Percentiles rank a stretch among this genome's conserved stretches.
These are phyloP conservation scores for Trichoderma orchidacearum DNA, from an alignment of 495 filamentous ascomycete genomes.

Conservation along the genomic window DNA sequence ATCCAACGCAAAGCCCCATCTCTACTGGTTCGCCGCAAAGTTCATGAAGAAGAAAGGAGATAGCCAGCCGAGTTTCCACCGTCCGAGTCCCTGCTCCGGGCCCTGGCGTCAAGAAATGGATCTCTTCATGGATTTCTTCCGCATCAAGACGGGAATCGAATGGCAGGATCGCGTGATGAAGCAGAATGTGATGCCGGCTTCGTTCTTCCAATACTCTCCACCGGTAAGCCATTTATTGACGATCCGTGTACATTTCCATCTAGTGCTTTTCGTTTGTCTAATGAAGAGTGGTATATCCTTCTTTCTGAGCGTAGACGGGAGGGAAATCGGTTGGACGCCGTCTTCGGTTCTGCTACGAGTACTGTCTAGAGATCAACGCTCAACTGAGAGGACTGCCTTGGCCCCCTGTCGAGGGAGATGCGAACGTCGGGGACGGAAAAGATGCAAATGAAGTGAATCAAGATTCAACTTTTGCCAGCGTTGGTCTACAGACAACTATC, in stretches of 20 bases:
- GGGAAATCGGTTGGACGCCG: slow-evolving; percentile 22
- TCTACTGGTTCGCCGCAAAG: slow-evolving; percentile 26
- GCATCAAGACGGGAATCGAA: slow-evolving; percentile 32
- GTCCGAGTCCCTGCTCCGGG: slow-evolving; percentile 10
- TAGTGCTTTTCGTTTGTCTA: no score
- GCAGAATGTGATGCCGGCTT: background rate
- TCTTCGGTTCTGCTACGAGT: slow-evolving; percentile 1
- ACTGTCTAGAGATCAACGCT: background rate
- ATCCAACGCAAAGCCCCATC: slow-evolving; percentile 26
- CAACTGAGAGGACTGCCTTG: background rate
- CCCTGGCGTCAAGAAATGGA: slow-evolving; percentile 20
- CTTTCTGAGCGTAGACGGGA: no score
- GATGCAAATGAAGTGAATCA: background rate
- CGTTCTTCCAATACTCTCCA: slow-evolving; percentile 17
- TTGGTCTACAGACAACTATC: no score
- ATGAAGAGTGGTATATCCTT: no score
- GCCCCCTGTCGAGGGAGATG: background rate
- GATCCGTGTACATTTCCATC: no score
- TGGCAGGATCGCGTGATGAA: slow-evolving; percentile 38
- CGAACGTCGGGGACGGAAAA: background rate
- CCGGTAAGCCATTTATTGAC: slow-evolving; percentile 20
- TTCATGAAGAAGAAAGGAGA: slow-evolving; percentile 17
- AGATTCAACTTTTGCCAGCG: no score
- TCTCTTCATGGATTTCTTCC: slow-evolving; percentile 43
- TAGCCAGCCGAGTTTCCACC: slow-evolving; percentile 11